Evolutionary conservation across 2,329 filamentous ascomycete species (phyloP).

Genomic region (Trichoderma sp.): DNA sequence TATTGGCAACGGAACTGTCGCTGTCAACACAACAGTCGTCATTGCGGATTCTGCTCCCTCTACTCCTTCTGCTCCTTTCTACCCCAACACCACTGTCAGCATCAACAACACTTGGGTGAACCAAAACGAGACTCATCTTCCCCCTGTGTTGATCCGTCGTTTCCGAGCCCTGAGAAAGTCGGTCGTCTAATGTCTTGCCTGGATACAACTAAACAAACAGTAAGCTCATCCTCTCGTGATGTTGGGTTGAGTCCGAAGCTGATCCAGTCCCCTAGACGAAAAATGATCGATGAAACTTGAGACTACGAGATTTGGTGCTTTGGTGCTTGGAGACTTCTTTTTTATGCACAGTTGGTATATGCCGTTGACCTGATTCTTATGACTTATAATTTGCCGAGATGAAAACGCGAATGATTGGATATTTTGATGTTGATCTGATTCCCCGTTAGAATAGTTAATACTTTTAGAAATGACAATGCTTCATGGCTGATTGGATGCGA

Average conservation of each 20-base stretch:
- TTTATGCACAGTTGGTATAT: background rate
- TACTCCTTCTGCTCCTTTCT: background rate
- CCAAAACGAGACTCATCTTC: background rate
- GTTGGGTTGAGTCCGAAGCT: background rate
- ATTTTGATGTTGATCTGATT: constrained; percentile 9
- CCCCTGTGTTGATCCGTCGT: background rate
- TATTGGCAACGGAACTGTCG: background rate
- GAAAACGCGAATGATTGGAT: background rate
- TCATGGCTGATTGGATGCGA: background rate
- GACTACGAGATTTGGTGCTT: background rate
- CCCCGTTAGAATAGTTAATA: constrained; percentile 6
- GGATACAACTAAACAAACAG: background rate
- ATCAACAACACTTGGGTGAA: background rate
- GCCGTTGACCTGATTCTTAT: background rate
- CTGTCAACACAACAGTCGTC: background rate
- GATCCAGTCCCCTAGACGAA: background rate
- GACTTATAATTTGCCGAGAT: constrained; percentile 9
- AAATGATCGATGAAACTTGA: background rate
- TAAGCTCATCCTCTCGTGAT: background rate
- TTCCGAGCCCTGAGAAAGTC: constrained; percentile 3
- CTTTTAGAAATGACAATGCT: constrained; percentile 10
- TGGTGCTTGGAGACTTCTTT: background rate
- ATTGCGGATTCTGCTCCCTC: background rate
- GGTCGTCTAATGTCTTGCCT: background rate
- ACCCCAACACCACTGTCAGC: background rate